Conservation (phyloP, 2,329 filamentous ascomycete genomes). For the Penicillium sp. region DNA sequence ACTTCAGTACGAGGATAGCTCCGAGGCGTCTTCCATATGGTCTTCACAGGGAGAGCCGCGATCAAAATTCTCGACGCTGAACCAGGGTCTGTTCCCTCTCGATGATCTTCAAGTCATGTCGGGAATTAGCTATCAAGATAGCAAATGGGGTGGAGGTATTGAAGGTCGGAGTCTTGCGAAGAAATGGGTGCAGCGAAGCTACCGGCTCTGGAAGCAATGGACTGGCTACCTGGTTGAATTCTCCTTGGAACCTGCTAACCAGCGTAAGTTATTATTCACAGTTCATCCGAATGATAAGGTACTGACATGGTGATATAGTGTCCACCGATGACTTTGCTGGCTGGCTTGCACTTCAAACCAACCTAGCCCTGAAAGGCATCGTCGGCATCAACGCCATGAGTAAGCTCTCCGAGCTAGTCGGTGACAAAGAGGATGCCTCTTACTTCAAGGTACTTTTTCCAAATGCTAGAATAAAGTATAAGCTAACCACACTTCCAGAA, state of each 20-base stretch:
- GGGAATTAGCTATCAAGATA: slow-evolving; percentile 65
- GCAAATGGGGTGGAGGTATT: slow-evolving; percentile 62
- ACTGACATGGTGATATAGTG: slow-evolving; percentile 51
- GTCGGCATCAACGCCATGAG: slow-evolving; percentile 81
- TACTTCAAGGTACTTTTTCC: slow-evolving; percentile 59
- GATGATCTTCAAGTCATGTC: slow-evolving; percentile 55
- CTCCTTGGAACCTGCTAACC: slow-evolving; percentile 74
- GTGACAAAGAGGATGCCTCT: slow-evolving; percentile 60
- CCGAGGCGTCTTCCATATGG: slow-evolving; percentile 64
- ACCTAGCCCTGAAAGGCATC: slow-evolving; percentile 82
- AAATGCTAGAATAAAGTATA: background rate
- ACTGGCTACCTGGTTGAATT: slow-evolving; percentile 78
- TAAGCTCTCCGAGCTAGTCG: slow-evolving; percentile 68
- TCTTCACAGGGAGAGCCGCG: slow-evolving; percentile 50
- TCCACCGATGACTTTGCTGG: slow-evolving; percentile 87
- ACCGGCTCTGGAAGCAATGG: slow-evolving; percentile 77
- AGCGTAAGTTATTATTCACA: slow-evolving; percentile 55
- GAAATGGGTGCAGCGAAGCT: slow-evolving; percentile 72
- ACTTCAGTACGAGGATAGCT: slow-evolving; percentile 66
- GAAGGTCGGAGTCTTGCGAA: slow-evolving; percentile 63
- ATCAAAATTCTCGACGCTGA: slow-evolving; percentile 29
- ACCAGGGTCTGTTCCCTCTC: slow-evolving; percentile 54
- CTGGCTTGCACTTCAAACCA: slow-evolving; percentile 77
- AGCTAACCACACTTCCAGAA: slow-evolving; percentile 43
- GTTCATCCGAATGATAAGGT: background rate